phyloP scores from a whole-genome alignment of 495 filamentous ascomycete genomes.

The Daldinia vernicosa region DNA sequence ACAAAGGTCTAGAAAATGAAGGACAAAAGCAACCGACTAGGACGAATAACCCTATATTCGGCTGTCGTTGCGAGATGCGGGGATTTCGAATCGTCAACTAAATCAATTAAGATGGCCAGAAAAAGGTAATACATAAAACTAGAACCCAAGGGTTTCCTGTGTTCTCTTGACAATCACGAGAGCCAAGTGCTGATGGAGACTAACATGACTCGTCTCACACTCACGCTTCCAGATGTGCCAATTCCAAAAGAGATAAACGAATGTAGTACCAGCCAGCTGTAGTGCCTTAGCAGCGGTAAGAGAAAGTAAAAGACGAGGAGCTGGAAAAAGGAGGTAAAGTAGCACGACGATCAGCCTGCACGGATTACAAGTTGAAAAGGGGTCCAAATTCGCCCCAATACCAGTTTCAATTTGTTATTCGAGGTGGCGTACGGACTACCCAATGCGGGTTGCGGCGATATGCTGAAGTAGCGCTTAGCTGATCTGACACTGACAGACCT shows the following conservation, averaged over 20 bases:
- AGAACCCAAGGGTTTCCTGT: constrained; percentile 14
- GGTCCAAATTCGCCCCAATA: constrained; percentile 12
- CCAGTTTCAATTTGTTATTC: constrained; percentile 6
- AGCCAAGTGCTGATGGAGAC: constrained; percentile 5
- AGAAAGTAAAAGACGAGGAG: constrained; percentile 4
- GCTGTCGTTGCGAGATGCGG: constrained; percentile 27
- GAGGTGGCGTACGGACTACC: constrained; percentile 30
- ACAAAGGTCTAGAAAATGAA: constrained; percentile 14
- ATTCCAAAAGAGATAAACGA: constrained; percentile 27
- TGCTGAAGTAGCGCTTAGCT: constrained; percentile 22
- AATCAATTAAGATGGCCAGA: constrained; percentile 18
- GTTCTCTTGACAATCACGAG: constrained; percentile 11
- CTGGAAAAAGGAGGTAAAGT: constrained; percentile 11
- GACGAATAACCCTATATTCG: not conserved
- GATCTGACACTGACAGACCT: constrained; percentile 15
- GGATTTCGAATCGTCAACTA: constrained; percentile 21
- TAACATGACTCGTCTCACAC: constrained; percentile 19
- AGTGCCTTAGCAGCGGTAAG: not conserved
- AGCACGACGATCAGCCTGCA: constrained; percentile 12
- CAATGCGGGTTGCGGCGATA: constrained; percentile 25
- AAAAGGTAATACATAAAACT: constrained; percentile 5
- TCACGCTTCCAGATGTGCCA: not conserved
- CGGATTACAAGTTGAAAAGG: constrained; percentile 5
- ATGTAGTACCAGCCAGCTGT: constrained; percentile 24
- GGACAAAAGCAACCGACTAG: constrained; percentile 10